Conservation (phyloP, 1,139 yeast genomes). For the Suhomyces bokatorum region DNA sequence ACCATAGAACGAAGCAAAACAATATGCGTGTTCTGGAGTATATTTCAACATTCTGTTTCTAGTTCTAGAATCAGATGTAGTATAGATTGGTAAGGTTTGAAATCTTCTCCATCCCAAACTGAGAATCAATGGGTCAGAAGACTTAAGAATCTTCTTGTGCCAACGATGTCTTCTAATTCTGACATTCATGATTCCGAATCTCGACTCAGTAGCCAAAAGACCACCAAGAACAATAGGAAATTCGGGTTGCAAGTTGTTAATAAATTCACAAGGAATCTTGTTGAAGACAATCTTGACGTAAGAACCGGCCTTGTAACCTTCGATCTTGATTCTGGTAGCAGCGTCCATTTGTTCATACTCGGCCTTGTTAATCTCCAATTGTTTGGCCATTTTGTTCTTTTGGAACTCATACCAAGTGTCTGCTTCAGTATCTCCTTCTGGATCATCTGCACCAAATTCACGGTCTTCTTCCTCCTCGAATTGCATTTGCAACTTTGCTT, state of each 20-base stretch:
- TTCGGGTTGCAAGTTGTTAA: constrained; percentile 80
- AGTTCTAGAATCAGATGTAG: constrained; percentile 95
- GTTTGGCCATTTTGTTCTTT: constrained; percentile 95
- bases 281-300: constrained; percentile 90
- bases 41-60: constrained; percentile 97
- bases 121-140: constrained; percentile 91
- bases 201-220: constrained; percentile 80
- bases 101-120: constrained; percentile 98
- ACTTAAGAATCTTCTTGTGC: constrained; percentile 94
- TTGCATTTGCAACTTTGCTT: constrained; percentile 82
- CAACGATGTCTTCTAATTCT: constrained; percentile 97
- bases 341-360: constrained; percentile 74
- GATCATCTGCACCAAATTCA: constrained; percentile 71
- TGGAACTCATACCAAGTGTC: constrained; percentile 98
- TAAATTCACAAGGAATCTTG: constrained; percentile 83
- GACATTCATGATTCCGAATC: constrained; percentile 91
- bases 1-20: constrained; percentile 95
- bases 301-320: constrained; percentile 92
- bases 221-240: constrained; percentile 93
- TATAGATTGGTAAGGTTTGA: constrained; percentile 92
- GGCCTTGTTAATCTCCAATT: constrained; percentile 86
- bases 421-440: constrained; percentile 71
- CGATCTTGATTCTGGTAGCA: constrained; percentile 74
- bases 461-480: constrained; percentile 90
- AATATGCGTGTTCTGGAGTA: constrained; percentile 97